Base-by-base conservation (phyloP, 148 eudicot genomes). In the Gaultheria prostrata region DNA sequence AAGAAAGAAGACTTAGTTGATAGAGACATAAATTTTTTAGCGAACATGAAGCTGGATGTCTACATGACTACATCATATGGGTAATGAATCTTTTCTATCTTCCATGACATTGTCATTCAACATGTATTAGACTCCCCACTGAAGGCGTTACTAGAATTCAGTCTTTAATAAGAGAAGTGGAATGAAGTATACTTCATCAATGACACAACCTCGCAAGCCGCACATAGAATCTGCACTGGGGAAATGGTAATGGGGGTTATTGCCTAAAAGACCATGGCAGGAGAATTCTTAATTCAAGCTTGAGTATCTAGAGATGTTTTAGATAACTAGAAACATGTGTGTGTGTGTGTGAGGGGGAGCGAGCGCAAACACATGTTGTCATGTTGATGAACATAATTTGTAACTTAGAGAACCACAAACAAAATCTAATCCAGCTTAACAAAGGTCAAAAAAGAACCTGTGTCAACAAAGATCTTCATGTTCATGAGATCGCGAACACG, bases 391-490 rank as follows among this genome's bases (percentile, higher is more conserved):
- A 56, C 50, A 21, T 63, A 21, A 24, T 57, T 6, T 30, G 18
- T 9, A 33, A 78, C 32, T 78, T 18, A 32, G 28, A 82, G 32
- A 53, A 24, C 77, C 53, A 45, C 28, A 67, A 8, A 51, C n/a
- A 76, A 32, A 65, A 85, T 30, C 4, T 12, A 82, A 83, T 77
- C 53, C 81, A 82, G 28, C 39, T 49, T 45, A 65, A 70, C 80
- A 84, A 17, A 74, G 30, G 85, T 78, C 69, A 77, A 82, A 84
- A 85, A 85, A 81, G 86, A 92, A 97, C 99, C 99, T 97, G 99
- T 94, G 93, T 97, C 99, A 65, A 97, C 98, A 90, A 96, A 96
- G 80, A 96, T 96, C 92, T 94, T 96, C 99, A 96, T 96, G 90
- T 92, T 96, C 98, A 96, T 91, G 83, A 92, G 82, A 83, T 87